These are phyloP conservation scores for Dothistroma septosporum DNA, from an alignment of 2,329 filamentous ascomycete species.

Conservation along the genomic window DNA sequence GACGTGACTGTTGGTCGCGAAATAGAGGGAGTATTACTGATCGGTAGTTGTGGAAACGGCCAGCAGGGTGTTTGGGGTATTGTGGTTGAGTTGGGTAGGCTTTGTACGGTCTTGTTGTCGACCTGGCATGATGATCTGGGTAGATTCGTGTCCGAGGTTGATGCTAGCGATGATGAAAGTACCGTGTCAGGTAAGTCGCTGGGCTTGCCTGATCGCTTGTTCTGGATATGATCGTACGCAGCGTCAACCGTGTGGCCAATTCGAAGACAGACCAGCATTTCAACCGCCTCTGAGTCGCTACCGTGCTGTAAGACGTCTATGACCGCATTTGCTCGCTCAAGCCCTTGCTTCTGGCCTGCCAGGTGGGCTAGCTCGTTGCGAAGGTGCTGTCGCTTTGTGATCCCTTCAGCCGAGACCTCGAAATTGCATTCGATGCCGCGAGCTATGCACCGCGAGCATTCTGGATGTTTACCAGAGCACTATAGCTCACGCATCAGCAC, in stretches of 20 bases:
- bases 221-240: slow-evolving; percentile 3
- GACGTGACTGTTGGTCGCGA: not conserved
- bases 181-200: not conserved
- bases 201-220: not conserved
- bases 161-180: not conserved
- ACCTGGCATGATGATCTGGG: not conserved
- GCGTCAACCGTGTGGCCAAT: slow-evolving; percentile 19
- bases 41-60: no score
- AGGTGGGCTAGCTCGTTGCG: slow-evolving; percentile 16
- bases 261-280: slow-evolving; percentile 21
- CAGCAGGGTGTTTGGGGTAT: not conserved
- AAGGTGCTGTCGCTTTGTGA: slow-evolving; percentile 24
- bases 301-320: slow-evolving; percentile 20
- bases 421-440: slow-evolving; percentile 16
- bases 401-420: slow-evolving; percentile 23
- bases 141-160: not conserved
- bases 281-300: slow-evolving; percentile 20
- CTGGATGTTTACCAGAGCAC: slow-evolving; percentile 21
- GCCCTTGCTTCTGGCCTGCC: slow-evolving; percentile 6
- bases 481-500: not conserved
- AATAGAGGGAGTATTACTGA: not conserved
- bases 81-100: not conserved
- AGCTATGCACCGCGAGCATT: slow-evolving; percentile 14
- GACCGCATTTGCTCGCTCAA: slow-evolving; percentile 14
- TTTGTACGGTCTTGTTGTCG: not conserved